These are phyloP conservation scores for Phlebopus sp. DNA, from an alignment of 1,284 basidiomycete genomes.

Conservation along the genomic window DNA sequence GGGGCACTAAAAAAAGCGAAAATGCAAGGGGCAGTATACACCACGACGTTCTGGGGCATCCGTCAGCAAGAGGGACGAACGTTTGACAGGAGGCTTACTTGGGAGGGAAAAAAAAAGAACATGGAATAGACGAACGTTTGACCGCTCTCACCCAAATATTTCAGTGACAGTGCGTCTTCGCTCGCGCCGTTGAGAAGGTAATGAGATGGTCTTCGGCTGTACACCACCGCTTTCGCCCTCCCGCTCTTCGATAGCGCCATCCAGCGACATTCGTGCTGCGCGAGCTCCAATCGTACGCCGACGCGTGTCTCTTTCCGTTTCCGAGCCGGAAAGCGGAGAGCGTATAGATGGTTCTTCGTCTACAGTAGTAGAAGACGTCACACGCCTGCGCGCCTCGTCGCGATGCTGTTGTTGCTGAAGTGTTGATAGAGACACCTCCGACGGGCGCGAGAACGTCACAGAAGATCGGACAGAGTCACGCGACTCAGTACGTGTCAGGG, in stretches of 20 bases:
- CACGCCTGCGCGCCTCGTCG: constrained; percentile 40
- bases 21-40: constrained; percentile 23
- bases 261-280: constrained; percentile 46
- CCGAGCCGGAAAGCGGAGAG: constrained; percentile 46
- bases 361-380: constrained; percentile 23
- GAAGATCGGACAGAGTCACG: constrained; percentile 40
- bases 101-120: constrained; percentile 3
- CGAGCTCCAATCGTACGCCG: constrained; percentile 42
- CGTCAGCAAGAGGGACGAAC: constrained; percentile 1
- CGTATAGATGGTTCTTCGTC: constrained; percentile 28
- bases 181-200: constrained; percentile 38
- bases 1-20: constrained; percentile 8
- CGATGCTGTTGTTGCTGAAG: constrained; percentile 51
- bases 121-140: constrained; percentile 13
- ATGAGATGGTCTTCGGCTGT: constrained; percentile 36
- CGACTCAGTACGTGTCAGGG: constrained; percentile 45
- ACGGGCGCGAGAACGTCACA: constrained; percentile 62
- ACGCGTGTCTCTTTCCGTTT: constrained; percentile 49
- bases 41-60: constrained; percentile 16
- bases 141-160: constrained; percentile 36
- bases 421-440: constrained; percentile 52
- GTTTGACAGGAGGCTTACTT: constrained; percentile 17
- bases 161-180: constrained; percentile 50
- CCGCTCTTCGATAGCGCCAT: constrained; percentile 25
- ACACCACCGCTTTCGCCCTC: constrained; percentile 31